Evolutionary conservation across 2,329 filamentous ascomycete species (phyloP), one percentile per base, ranked within the genome.

Genomic region (Sclerotinia glacialis): DNA sequence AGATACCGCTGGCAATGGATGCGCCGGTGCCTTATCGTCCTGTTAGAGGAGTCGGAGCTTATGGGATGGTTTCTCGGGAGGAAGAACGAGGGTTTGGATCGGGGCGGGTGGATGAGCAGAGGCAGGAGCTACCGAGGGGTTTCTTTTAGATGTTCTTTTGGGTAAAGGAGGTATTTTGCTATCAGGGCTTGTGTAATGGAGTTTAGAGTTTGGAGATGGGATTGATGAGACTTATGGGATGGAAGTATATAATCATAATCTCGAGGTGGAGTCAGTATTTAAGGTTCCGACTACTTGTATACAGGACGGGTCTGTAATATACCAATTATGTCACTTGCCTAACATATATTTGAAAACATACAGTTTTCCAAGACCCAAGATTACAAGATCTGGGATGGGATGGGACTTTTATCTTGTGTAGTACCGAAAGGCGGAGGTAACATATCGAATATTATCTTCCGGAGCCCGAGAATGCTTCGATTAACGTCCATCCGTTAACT

Each of bases 191-290:
- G 21, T 1, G 21, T 26, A 34, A n/a, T 49, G 11, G 2, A 4
- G 4, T 7, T 16, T 26, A n/a, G 31, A 3, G 16, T 8, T 6
- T 26, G 21, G 31, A 23, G 31, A 21, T 26, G 8, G 21, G 28
- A 40, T 40, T 40, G 12, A 34, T 21, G 18, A 18, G 16, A 37
- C 37, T 18, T 16, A 2, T 18, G 42, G 37, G 14, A 28, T 21
- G 23, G 18, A 14, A 61, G 28, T 60, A 49, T 21, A 40, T 49
- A 61, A 37, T 49, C 3, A 37, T 61, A 61, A 61, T 60, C 28
- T 28, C 26, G 21, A 63, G 42, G 4, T 14, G 40, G 26, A 26
- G n/a, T 26, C 40, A 46, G 26, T 28, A 37, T 59, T 12, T 18
- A 42, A 42, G 40, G 23, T n/a, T 31, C 16, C 55, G 16, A 34